Evolutionary conservation across 2,329 filamentous ascomycete species (phyloP).

Genomic region (Aureobasidium sp.): DNA sequence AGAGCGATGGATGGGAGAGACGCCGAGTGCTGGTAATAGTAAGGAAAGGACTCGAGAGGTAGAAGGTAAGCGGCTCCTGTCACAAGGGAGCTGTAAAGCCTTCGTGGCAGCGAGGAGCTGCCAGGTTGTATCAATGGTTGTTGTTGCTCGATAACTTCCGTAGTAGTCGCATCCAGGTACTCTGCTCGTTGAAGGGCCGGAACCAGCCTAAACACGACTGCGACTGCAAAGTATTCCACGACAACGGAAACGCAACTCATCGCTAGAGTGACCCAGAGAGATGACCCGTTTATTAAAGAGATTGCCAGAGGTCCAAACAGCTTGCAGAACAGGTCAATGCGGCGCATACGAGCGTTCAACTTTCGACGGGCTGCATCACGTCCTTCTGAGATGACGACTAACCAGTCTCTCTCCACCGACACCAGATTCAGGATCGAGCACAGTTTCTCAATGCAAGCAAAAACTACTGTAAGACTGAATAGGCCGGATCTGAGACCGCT

Average conservation of each 20-base stretch:
- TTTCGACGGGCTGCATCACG: constrained; percentile 22
- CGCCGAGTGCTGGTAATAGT: constrained; percentile 45
- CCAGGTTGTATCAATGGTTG: background rate
- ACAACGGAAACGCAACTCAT: constrained; percentile 41
- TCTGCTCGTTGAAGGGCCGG: no score
- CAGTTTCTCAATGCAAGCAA: constrained; percentile 62
- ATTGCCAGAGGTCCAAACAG: constrained; percentile 44
- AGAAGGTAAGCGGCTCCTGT: no score
- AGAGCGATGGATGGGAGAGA: constrained; percentile 52
- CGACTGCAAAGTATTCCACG: constrained; percentile 45
- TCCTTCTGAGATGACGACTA: constrained; percentile 42
- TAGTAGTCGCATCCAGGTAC: no score
- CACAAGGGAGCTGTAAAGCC: no score
- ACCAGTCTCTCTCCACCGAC: constrained; percentile 62
- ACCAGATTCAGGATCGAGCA: constrained; percentile 55
- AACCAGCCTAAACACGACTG: no score
- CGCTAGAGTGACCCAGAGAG: constrained; percentile 32
- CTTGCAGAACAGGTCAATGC: constrained; percentile 49
- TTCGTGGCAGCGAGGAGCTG: background rate
- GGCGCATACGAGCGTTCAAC: constrained; percentile 47
- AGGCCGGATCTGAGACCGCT: no score
- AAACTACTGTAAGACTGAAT: constrained; percentile 29
- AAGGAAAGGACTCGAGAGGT: no score
- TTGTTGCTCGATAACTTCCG: no score
- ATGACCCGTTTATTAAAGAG: constrained; percentile 30